Evolutionary conservation across 768 basidiomycete genomes (phyloP).

Genomic region (Phaffia australis): DNA sequence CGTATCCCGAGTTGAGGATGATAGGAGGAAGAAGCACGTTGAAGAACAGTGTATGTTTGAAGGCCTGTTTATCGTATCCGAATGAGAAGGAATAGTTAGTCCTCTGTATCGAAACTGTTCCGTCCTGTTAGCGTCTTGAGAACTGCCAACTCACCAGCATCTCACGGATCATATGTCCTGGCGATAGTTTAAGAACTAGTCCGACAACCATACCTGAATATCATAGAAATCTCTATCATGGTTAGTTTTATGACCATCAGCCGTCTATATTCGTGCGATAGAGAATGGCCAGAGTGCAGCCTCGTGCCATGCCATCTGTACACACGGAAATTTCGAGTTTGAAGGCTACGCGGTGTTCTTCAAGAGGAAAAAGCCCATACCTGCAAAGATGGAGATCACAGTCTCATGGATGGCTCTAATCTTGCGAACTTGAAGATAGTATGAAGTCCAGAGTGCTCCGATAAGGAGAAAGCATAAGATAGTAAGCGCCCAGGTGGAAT

Average conservation of each 20-base stretch:
- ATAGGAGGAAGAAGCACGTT: slow-evolving; percentile 96
- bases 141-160: slow-evolving; percentile 68
- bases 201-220: slow-evolving; percentile 77
- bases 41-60: slow-evolving; percentile 95
- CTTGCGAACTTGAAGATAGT: slow-evolving; percentile 92
- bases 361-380: slow-evolving; percentile 26
- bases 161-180: slow-evolving; percentile 86
- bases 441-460: slow-evolving; percentile 87
- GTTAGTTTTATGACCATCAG: background rate
- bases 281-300: background rate
- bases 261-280: background rate
- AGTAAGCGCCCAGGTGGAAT: slow-evolving; percentile 52
- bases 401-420: slow-evolving; percentile 96
- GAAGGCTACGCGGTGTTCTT: background rate
- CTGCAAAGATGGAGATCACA: slow-evolving; percentile 83
- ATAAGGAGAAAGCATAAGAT: slow-evolving; percentile 64
- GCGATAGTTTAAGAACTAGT: slow-evolving; percentile 73
- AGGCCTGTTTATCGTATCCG: slow-evolving; percentile 50
- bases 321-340: too few relatives aligned
- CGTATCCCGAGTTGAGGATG: slow-evolving; percentile 94
- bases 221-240: background rate
- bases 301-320: too few relatives aligned
- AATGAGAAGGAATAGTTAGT: background rate
- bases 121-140: background rate
- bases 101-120: background rate